phyloP scores from a whole-genome alignment of 2,329 filamentous ascomycete species.

The Aspergillus oerlinghausenensis region DNA sequence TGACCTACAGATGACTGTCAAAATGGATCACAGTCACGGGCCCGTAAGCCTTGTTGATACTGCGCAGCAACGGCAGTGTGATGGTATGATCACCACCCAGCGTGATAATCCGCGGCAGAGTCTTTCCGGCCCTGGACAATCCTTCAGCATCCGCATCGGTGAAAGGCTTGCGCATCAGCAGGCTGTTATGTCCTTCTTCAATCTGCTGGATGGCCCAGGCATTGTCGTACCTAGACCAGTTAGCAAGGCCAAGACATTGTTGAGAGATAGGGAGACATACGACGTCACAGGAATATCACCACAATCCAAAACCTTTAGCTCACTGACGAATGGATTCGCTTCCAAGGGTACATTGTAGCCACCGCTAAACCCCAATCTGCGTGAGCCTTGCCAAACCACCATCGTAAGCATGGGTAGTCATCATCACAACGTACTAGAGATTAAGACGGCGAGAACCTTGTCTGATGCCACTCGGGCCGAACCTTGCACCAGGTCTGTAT shows the following conservation, averaged over 20 bases:
- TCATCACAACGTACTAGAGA: conserved; percentile 64
- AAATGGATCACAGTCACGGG: conserved; percentile 63
- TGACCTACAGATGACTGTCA: conserved; percentile 52
- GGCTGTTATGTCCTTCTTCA: conserved; percentile 74
- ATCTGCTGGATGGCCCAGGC: conserved; percentile 77
- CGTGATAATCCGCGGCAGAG: conserved; percentile 75
- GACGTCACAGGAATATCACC: conserved; percentile 82
- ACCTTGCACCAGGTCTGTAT: conserved; percentile 77
- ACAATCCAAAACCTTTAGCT: conserved; percentile 76
- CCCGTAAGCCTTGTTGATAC: conserved; percentile 61
- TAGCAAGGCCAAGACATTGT: not conserved
- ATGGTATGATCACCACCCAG: conserved; percentile 50
- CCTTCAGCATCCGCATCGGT: conserved; percentile 65
- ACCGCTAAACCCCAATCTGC: conserved; percentile 58
- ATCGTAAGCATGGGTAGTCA: conserved; percentile 19
- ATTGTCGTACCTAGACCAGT: conserved; percentile 65
- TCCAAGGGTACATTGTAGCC: conserved; percentile 80
- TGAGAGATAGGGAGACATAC: conserved; percentile 44
- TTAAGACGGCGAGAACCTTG: conserved; percentile 82
- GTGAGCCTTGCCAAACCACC: conserved; percentile 32
- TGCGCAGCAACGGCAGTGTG: conserved; percentile 49
- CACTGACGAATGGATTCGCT: conserved; percentile 76
- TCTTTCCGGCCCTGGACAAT: conserved; percentile 67
- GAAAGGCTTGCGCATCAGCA: conserved; percentile 65
- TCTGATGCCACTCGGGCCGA: conserved; percentile 78